Conservation (phyloP, 768 basidiomycete species). For the Solioccasus polychromus region DNA sequence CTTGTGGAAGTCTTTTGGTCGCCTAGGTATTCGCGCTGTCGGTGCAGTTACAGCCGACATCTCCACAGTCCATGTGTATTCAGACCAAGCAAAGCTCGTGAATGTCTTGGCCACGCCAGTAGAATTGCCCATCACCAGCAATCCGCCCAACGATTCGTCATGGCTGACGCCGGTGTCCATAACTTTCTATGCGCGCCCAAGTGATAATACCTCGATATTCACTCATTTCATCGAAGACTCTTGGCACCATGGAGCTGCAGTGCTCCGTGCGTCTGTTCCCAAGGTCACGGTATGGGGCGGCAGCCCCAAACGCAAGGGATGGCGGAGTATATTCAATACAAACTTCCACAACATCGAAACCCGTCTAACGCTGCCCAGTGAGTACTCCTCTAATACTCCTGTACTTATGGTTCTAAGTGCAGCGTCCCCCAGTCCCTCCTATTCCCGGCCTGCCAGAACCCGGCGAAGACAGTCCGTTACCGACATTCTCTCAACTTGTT, state of each 20-base stretch:
- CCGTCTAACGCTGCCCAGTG: constrained; percentile 52
- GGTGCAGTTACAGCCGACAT: constrained; percentile 56
- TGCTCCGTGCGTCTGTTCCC: constrained; percentile 42
- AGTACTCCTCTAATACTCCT: constrained; percentile 25
- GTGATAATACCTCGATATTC: constrained; percentile 47
- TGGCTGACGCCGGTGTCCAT: constrained; percentile 60
- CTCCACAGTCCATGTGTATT: constrained; percentile 47
- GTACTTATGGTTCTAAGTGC: constrained; percentile 4
- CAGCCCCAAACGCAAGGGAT: constrained; percentile 37
- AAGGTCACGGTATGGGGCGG: constrained; percentile 54
- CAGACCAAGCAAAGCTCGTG: constrained; percentile 43
- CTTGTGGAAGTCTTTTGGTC: constrained; percentile 64
- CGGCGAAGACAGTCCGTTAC: constrained; percentile 48
- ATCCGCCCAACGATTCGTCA: constrained; percentile 37
- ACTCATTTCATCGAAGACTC: constrained; percentile 51
- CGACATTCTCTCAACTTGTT: constrained; percentile 56
- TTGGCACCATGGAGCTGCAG: constrained; percentile 54
- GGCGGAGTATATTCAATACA: constrained; percentile 41
- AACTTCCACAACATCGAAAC: constrained; percentile 45
- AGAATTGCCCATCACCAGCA: constrained; percentile 48
- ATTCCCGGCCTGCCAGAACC: constrained; percentile 67
- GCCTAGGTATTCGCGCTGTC: constrained; percentile 60
- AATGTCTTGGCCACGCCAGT: constrained; percentile 47
- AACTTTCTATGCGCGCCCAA: constrained; percentile 51
- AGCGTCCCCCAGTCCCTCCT: constrained; percentile 47